These are phyloP conservation scores for Schizosaccharomyces lindneri DNA, from an alignment of 805 yeast species.

Conservation along the genomic window DNA sequence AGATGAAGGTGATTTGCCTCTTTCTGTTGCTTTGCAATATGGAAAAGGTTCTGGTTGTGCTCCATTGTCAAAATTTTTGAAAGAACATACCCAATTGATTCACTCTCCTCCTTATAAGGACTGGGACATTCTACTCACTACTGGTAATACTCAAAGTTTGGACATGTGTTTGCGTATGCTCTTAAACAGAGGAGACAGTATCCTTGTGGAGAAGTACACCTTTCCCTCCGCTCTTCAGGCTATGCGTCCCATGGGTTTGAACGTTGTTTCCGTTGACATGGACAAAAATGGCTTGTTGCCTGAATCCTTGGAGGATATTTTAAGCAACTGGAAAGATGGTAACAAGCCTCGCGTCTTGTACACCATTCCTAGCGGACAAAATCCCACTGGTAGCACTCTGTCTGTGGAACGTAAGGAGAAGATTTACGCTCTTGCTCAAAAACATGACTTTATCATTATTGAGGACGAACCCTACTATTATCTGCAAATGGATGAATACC, in stretches of 20 bases:
- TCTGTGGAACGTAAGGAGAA: conserved; percentile 29
- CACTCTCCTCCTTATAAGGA: conserved; percentile 30
- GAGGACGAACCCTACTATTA: conserved; percentile 81
- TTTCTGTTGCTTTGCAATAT: conserved; percentile 70
- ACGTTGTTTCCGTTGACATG: conserved; percentile 46
- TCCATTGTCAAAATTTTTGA: conserved; percentile 39
- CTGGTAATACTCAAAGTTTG: conserved; percentile 77
- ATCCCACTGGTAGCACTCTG: conserved; percentile 58
- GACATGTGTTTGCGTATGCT: conserved; percentile 68
- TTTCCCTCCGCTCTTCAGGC: conserved; percentile 72
- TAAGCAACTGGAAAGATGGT: conserved; percentile 42
- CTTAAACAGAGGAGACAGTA: conserved; percentile 54
- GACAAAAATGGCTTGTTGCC: conserved; percentile 64
- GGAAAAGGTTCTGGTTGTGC: conserved; percentile 66
- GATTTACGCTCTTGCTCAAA: conserved; percentile 35
- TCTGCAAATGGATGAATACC: conserved; percentile 24
- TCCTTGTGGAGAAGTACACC: conserved; percentile 57
- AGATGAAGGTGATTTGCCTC: conserved; percentile 30
- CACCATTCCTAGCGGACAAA: conserved; percentile 61
- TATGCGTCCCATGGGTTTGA: conserved; percentile 45
- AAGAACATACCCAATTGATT: conserved; percentile 29
- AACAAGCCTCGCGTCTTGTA: conserved; percentile 33
- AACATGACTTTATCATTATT: conserved; percentile 42
- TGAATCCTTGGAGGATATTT: conserved; percentile 31
- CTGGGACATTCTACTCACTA: conserved; percentile 48